These are phyloP conservation scores for Cordyceps javanica DNA, from an alignment of 2,329 filamentous ascomycete genomes.

Conservation along the genomic window DNA sequence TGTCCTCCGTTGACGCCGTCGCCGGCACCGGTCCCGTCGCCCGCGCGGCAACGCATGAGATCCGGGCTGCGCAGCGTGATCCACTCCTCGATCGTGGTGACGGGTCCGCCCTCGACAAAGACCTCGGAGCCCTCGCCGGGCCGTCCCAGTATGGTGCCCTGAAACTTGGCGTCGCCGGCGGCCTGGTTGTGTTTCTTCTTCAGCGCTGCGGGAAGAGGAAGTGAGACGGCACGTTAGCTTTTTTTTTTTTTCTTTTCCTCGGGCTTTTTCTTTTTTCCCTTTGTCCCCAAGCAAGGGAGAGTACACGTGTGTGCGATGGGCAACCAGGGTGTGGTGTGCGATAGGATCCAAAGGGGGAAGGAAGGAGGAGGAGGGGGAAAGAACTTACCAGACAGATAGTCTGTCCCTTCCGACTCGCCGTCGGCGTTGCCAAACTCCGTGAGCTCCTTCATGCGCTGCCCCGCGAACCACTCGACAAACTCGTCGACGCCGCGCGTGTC, in stretches of 20 bases:
- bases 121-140: constrained; percentile 64
- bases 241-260: background rate
- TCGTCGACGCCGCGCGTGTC: constrained; percentile 71
- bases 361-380: no score
- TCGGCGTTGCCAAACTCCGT: constrained; percentile 72
- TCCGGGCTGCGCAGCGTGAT: constrained; percentile 24
- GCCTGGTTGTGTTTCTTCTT: constrained; percentile 92
- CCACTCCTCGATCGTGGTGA: constrained; percentile 32
- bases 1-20: constrained; percentile 3
- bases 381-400: constrained; percentile 60
- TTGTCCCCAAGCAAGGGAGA: no score
- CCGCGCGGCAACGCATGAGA: background rate
- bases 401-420: constrained; percentile 55
- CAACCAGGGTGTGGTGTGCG: no score
- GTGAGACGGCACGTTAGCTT: no score
- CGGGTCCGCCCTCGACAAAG: constrained; percentile 66
- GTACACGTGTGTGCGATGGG: no score
- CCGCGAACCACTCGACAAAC: constrained; percentile 74
- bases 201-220: constrained; percentile 46
- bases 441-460: constrained; percentile 71
- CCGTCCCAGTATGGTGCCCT: constrained; percentile 76
- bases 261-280: background rate
- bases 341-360: background rate
- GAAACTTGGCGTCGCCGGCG: constrained; percentile 78
- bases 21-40: constrained; percentile 5